phyloP scores from a whole-genome alignment of 352 stramenopile genomes.

The Peronospora tabacina region DNA sequence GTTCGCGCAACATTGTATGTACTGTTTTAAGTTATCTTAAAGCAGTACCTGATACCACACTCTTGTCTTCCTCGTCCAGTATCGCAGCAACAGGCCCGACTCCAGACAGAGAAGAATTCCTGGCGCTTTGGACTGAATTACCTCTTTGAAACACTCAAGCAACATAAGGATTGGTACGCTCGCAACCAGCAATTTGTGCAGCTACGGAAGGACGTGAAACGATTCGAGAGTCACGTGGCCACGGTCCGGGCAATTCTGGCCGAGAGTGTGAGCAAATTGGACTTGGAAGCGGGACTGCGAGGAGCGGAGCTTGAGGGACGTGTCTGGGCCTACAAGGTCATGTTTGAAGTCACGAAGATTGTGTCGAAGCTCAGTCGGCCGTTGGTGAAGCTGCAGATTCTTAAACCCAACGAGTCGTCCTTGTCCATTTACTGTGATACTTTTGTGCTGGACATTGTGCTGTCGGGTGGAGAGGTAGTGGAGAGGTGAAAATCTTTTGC shows the following conservation, averaged over 20 bases:
- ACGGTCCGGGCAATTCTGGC: conserved; percentile 63
- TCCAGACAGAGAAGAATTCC: conserved; percentile 80
- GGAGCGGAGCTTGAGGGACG: conserved; percentile 77
- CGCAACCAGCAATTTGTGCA: conserved; percentile 87
- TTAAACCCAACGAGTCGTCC: conserved; percentile 80
- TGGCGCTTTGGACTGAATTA: conserved; percentile 87
- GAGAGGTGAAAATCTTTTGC: conserved; percentile 37
- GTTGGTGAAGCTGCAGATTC: conserved; percentile 81
- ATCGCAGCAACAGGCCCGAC: conserved; percentile 57
- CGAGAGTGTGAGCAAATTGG: conserved; percentile 77
- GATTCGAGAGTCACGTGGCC: conserved; percentile 66
- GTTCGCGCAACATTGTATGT: conserved; percentile 66
- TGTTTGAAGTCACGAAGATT: conserved; percentile 88
- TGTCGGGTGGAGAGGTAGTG: conserved; percentile 61
- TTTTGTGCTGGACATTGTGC: conserved; percentile 81
- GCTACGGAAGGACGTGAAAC: conserved; percentile 75
- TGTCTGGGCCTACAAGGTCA: conserved; percentile 82
- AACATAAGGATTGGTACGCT: conserved; percentile 85
- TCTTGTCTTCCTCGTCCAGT: conserved; percentile 29
- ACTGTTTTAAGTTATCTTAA: background rate
- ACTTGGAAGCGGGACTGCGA: conserved; percentile 73
- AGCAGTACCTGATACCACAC: conserved; percentile 13
- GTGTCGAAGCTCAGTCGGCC: conserved; percentile 76
- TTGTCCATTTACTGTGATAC: conserved; percentile 85
- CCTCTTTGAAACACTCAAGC: conserved; percentile 83